Evolutionary conservation across 1,284 basidiomycete species (phyloP).

Genomic region (Ustilago trichophora): DNA sequence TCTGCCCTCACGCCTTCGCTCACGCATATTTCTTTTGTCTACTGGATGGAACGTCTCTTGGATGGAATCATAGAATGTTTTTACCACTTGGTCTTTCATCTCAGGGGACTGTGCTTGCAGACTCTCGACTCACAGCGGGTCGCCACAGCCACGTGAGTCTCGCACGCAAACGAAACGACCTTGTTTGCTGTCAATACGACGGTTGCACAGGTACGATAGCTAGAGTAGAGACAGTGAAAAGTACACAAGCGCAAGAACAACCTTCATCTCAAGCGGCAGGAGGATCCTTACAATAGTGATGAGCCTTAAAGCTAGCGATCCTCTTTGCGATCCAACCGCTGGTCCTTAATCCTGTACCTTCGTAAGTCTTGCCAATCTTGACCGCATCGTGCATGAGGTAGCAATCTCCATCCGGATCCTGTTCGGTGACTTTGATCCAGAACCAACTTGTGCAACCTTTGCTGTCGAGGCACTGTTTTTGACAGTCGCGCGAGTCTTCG

Average conservation of each 20-base stretch:
- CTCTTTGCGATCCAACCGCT: constrained; percentile 29
- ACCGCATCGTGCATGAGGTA: constrained; percentile 20
- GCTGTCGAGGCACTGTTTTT: constrained; percentile 11
- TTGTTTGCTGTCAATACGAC: too few species aligned
- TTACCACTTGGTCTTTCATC: too few species aligned
- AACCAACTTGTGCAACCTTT: constrained; percentile 26
- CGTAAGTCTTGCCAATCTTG: constrained; percentile 18
- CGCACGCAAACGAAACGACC: too few species aligned
- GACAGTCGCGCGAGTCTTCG: background rate
- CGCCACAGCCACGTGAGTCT: too few species aligned
- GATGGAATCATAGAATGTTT: too few species aligned
- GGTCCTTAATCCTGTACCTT: constrained; percentile 14
- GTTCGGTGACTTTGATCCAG: constrained; percentile 20
- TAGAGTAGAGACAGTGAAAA: too few species aligned
- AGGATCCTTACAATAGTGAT: constrained; percentile 18
- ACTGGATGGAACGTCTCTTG: too few species aligned
- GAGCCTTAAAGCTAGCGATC: constrained; percentile 10
- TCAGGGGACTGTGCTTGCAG: too few species aligned
- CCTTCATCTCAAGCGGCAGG: constrained; percentile 13
- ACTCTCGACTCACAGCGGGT: too few species aligned
- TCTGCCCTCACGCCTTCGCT: too few species aligned
- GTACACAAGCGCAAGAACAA: too few species aligned
- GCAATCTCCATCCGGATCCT: constrained; percentile 14
- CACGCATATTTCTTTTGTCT: background rate
- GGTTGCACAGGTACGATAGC: too few species aligned